Evolutionary conservation across 2,329 filamentous ascomycete species (phyloP).

Genomic region (Rhynchosporium graminicola): DNA sequence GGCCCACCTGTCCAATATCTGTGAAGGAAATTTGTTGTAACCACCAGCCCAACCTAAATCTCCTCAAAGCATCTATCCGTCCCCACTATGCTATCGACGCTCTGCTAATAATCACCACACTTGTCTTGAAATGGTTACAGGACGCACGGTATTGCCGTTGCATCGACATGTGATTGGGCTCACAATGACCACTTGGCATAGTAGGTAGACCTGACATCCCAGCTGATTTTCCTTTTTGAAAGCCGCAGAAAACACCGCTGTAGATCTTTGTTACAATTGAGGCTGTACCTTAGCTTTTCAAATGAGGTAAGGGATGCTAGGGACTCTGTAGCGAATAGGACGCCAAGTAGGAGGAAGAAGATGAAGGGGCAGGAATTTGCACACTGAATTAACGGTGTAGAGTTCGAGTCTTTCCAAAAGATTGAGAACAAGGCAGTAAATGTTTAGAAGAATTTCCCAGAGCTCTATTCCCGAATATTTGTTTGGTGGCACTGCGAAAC

Average conservation of each 20-base stretch:
- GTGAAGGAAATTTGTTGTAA: too few species aligned
- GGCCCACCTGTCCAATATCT: too few species aligned
- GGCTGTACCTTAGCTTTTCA: background rate
- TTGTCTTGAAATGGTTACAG: constrained; percentile 12
- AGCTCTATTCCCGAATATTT: too few species aligned
- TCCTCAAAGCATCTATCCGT: constrained; percentile 17
- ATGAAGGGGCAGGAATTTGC: background rate
- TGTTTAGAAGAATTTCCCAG: too few species aligned
- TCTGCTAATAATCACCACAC: constrained; percentile 12
- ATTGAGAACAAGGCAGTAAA: too few species aligned
- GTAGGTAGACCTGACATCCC: background rate
- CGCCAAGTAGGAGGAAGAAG: background rate
- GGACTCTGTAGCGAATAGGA: background rate
- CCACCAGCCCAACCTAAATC: background rate
- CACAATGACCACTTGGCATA: constrained; percentile 10
- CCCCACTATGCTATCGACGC: background rate
- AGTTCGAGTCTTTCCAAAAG: too few species aligned
- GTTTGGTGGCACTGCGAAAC: too few species aligned
- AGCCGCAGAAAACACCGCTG: constrained; percentile 17
- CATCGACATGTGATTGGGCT: constrained; percentile 14
- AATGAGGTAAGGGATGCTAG: background rate
- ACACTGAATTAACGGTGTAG: background rate
- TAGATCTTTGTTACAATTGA: background rate
- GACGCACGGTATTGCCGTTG: constrained; percentile 6
- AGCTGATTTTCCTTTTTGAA: constrained; percentile 9